phyloP scores from a whole-genome alignment of 495 filamentous ascomycete species.

The Daldinia childiae region DNA sequence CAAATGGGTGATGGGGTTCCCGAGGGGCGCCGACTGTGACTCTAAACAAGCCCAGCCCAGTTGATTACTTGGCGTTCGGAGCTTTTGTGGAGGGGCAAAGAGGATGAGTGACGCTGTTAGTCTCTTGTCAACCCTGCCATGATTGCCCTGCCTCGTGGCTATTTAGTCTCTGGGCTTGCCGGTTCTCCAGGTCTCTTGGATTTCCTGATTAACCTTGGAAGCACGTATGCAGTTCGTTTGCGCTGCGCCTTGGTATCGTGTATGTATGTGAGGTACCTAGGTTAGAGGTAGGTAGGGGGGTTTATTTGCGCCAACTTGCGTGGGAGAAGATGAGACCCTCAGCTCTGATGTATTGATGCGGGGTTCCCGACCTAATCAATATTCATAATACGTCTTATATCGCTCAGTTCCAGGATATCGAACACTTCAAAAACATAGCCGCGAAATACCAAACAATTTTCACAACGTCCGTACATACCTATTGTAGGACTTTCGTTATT shows the following conservation, averaged over 20 bases:
- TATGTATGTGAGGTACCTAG: conserved; percentile 4
- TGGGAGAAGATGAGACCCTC: conserved; percentile 20
- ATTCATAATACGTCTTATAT: background rate
- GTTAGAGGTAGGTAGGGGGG: background rate
- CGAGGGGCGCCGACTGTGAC: conserved; percentile 43
- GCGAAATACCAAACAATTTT: background rate
- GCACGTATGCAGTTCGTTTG: conserved; percentile 4
- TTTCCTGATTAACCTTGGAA: conserved; percentile 10
- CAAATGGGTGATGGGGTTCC: conserved; percentile 16
- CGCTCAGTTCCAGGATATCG: background rate
- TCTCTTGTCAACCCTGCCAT: conserved; percentile 17
- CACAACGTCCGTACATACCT: no score
- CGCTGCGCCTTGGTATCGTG: conserved; percentile 23
- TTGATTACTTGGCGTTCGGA: conserved; percentile 38
- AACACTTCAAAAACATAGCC: background rate
- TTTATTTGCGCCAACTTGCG: conserved; percentile 14
- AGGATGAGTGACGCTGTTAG: conserved; percentile 16
- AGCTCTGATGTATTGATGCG: conserved; percentile 31
- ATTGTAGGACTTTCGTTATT: conserved; percentile 12
- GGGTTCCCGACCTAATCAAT: conserved; percentile 32
- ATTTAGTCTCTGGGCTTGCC: conserved; percentile 32
- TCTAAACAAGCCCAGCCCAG: conserved; percentile 28
- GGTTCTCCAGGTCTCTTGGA: conserved; percentile 25
- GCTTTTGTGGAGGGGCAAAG: conserved; percentile 37
- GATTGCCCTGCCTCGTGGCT: conserved; percentile 31